Evolutionary conservation across 306 rosid species (phyloP).

Genomic region (Castanea mollissima): DNA sequence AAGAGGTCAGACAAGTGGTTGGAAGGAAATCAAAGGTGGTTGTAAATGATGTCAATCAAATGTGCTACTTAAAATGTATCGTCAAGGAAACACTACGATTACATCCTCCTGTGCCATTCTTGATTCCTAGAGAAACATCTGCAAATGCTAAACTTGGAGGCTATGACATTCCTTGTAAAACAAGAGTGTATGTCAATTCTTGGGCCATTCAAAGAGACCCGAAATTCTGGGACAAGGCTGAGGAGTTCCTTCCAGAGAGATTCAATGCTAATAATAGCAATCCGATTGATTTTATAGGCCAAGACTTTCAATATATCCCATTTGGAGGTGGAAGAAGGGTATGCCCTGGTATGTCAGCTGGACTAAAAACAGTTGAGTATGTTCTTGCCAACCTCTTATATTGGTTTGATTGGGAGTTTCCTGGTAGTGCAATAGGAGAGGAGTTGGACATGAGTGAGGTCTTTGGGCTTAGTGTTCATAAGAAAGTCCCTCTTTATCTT

Average conservation of each 20-base stretch:
- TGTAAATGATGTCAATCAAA: constrained; percentile 12
- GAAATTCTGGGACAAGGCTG: constrained; percentile 22
- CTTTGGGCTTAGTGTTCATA: no score
- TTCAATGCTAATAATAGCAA: not conserved
- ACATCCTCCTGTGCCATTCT: constrained; percentile 31
- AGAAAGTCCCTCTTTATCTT: no score
- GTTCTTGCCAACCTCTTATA: no score
- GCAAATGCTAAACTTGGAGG: constrained; percentile 1
- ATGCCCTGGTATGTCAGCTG: no score
- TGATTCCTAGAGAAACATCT: constrained; percentile 24
- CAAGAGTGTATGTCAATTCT: constrained; percentile 22
- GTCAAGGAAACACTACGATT: constrained; percentile 30
- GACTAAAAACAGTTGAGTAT: no score
- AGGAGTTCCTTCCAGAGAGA: constrained; percentile 32
- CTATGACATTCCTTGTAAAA: constrained; percentile 16
- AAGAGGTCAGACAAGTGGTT: constrained; percentile 30
- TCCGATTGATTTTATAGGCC: not conserved
- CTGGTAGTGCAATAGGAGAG: no score
- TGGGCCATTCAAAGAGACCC: constrained; percentile 37
- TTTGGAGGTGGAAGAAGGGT: no score
- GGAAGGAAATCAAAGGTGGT: constrained; percentile 17
- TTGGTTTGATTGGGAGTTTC: no score
- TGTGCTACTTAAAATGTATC: constrained; percentile 33
- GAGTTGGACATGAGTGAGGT: no score
- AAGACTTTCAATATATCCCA: constrained; percentile 14